These are phyloP conservation scores for Acorus gramineus DNA, from an alignment of 106 monocot genomes.

Conservation along the genomic window DNA sequence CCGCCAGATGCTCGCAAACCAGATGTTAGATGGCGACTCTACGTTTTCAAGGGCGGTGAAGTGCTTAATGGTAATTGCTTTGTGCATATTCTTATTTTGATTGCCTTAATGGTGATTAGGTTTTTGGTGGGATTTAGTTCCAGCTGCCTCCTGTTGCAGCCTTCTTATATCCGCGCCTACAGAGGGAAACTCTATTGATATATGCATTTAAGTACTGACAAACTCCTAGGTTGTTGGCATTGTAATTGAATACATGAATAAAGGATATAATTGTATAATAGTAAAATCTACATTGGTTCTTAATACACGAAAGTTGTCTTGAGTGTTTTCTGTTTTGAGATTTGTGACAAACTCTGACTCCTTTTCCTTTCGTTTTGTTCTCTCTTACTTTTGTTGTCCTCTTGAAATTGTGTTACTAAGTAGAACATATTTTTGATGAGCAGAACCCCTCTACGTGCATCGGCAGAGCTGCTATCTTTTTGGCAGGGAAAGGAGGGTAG, in stretches of 20 bases:
- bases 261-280: too few relatives aligned
- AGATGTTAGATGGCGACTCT: conserved; percentile 79
- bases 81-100: too few relatives aligned
- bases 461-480: conserved; percentile 90
- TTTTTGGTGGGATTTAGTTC: too few relatives aligned
- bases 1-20: conserved; percentile 81
- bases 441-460: conserved; percentile 90
- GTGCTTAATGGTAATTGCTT: conserved; percentile 62
- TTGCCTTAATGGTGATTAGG: too few relatives aligned
- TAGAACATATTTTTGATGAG: conserved; percentile 8
- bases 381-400: neutral
- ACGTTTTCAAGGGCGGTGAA: conserved; percentile 92
- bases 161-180: too few relatives aligned
- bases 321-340: neutral
- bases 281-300: too few relatives aligned
- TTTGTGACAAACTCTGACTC: neutral
- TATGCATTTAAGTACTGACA: too few relatives aligned
- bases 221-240: too few relatives aligned
- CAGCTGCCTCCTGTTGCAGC: too few relatives aligned
- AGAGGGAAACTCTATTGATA: too few relatives aligned
- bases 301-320: neutral
- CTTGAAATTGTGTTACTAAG: neutral
- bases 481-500: conserved; percentile 92
- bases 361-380: neutral
- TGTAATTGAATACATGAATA: too few relatives aligned